phyloP scores from a whole-genome alignment of 768 basidiomycete genomes.

The Kwoniella newhampshirensis region DNA sequence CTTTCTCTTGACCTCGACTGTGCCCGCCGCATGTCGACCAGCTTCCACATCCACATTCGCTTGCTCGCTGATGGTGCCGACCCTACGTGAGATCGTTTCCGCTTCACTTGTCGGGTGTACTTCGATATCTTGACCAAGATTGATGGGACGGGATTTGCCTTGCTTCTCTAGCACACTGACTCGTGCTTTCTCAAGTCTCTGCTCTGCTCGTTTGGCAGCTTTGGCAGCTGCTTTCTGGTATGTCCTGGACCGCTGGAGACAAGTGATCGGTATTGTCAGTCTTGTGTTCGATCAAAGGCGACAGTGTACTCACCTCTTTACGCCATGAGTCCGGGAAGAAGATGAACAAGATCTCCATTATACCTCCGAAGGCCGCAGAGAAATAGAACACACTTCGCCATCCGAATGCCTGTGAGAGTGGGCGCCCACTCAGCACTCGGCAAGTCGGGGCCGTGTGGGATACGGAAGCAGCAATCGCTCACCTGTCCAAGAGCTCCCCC shows the following conservation, averaged over 20 bases:
- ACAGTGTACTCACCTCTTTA: conserved; percentile 56
- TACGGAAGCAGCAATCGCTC: conserved; percentile 9
- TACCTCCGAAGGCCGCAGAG: conserved; percentile 64
- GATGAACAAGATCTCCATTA: conserved; percentile 62
- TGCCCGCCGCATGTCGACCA: conserved; percentile 1
- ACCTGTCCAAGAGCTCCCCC: conserved; percentile 40
- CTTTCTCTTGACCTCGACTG: conserved; percentile 1
- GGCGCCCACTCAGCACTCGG: conserved; percentile 62
- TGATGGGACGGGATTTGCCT: too few relatives aligned
- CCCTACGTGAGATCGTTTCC: too few relatives aligned
- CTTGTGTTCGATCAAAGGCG: background rate
- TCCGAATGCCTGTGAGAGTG: conserved; percentile 59
- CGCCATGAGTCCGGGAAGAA: conserved; percentile 82
- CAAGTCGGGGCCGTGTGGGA: conserved; percentile 51
- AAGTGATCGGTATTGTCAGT: background rate
- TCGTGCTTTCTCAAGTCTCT: conserved; percentile 31
- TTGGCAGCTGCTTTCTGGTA: conserved; percentile 69
- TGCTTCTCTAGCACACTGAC: background rate
- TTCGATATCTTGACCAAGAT: too few relatives aligned
- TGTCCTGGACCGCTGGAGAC: conserved; percentile 63
- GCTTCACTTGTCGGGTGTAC: too few relatives aligned
- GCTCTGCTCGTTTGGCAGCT: conserved; percentile 45
- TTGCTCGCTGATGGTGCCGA: background rate
- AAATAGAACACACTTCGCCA: conserved; percentile 88
- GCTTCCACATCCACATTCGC: conserved; percentile 5